phyloP scores from a whole-genome alignment of 2,329 filamentous ascomycete genomes.

The Pyrenochaeta sp. region DNA sequence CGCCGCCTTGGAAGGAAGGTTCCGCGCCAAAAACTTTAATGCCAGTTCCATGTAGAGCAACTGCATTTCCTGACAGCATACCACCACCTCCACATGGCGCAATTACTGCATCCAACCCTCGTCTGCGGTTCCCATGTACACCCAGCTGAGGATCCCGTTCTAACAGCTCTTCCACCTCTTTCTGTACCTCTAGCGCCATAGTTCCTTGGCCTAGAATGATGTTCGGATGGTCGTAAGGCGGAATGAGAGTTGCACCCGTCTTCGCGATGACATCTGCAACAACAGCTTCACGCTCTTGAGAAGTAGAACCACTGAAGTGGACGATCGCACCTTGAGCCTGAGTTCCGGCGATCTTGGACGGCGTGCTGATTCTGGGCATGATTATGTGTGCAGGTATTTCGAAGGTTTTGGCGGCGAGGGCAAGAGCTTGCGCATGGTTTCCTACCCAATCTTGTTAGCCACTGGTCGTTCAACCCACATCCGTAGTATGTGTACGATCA shows the following conservation, averaged over 20 bases:
- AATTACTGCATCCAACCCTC: slow-evolving; percentile 70
- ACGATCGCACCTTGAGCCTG: slow-evolving; percentile 78
- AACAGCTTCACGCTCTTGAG: slow-evolving; percentile 80
- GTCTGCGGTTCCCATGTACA: slow-evolving; percentile 13
- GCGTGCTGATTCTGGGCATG: slow-evolving; percentile 86
- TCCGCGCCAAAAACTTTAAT: slow-evolving; percentile 87
- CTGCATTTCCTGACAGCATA: slow-evolving; percentile 82
- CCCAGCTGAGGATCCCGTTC: slow-evolving; percentile 20
- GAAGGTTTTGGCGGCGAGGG: slow-evolving; percentile 80
- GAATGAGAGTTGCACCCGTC: slow-evolving; percentile 81
- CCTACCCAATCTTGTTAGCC: slow-evolving; percentile 60
- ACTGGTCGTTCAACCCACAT: not conserved
- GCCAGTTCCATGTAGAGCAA: slow-evolving; percentile 75
- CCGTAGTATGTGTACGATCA: not conserved
- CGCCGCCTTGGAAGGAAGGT: slow-evolving; percentile 81
- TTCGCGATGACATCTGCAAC: slow-evolving; percentile 72
- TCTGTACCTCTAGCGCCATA: slow-evolving; percentile 79
- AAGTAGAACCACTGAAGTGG: slow-evolving; percentile 83
- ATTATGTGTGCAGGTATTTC: slow-evolving; percentile 84
- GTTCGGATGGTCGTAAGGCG: slow-evolving; percentile 91
- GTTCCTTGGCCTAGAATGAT: slow-evolving; percentile 96
- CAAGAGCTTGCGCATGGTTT: slow-evolving; percentile 93
- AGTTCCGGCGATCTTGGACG: slow-evolving; percentile 88
- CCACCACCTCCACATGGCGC: slow-evolving; percentile 89
- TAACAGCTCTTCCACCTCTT: slow-evolving; percentile 71